Base-by-base conservation (phyloP, 495 filamentous ascomycete genomes). In the Aspergillus wentii region DNA sequence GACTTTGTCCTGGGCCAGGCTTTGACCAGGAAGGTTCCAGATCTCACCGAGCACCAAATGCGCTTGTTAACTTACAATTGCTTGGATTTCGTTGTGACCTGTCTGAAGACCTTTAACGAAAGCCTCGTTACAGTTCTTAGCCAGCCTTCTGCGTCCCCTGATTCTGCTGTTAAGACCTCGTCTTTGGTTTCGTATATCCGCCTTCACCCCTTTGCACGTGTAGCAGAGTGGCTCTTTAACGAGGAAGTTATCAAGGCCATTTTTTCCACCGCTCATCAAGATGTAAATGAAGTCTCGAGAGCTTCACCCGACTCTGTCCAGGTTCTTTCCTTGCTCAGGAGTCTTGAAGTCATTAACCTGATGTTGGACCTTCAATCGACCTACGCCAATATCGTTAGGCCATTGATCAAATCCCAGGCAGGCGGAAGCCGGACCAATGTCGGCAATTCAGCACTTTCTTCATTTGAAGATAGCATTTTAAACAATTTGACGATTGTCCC, bases 211-310 rank as follows among this genome's bases (percentile, higher is more conserved):
- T 96, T 95, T 49, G 79, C 85, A 14, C 78, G 92, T 25, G 85
- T 89, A 16, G 92, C 95, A 79, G 94, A 97, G 57, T 97, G 94
- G 86, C 73, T 97, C 57, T 95, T 94, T 55, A 95, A 94, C 49
- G 86, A 92, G 46, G 87, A 86, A 44, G 87, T 95, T 17, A 74
- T 95, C 38, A 73, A 73, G 44, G 78, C 80, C 15, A 59, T 99
- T 10, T 88, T 95, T 53, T 70, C 78, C 34, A 78, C 80, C 9
- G 78, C 88, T 25, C 79, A 86, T 37, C 79, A 90, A 52, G 75
- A 92, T 49, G 56, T 83, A 14, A 59, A 64, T 8, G 78, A 83
- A 34, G 69, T 97, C 29, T 69, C 79, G 32, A 75, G 71, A 32
- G 74, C 85, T 8, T 59, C 77, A 6, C 68, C 78, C 6, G 80